phyloP scores from a whole-genome alignment of 2,329 filamentous ascomycete species.

The Metarhizium guizhouense region DNA sequence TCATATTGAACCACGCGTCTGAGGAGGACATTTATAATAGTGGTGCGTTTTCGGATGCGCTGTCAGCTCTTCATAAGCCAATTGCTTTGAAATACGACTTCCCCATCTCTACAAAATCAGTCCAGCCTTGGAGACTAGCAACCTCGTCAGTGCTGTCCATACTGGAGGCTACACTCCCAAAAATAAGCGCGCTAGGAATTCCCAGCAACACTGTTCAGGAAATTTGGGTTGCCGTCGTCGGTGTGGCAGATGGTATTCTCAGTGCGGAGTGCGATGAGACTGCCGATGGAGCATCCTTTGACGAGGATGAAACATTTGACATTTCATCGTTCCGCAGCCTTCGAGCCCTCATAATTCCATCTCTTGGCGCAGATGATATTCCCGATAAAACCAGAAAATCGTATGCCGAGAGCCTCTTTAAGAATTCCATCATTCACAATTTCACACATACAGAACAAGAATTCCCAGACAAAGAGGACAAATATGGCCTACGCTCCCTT shows the following conservation, averaged over 20 bases:
- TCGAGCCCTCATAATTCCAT: slow-evolving; percentile 62
- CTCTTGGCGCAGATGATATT: slow-evolving; percentile 57
- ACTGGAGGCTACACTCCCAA: slow-evolving; percentile 55
- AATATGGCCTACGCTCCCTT: slow-evolving; percentile 47
- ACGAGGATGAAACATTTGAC: slow-evolving; percentile 72
- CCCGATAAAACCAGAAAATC: slow-evolving; percentile 56
- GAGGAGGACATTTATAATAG: slow-evolving; percentile 62
- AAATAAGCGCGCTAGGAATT: slow-evolving; percentile 41
- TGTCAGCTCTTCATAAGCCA: slow-evolving; percentile 60
- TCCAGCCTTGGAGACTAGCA: slow-evolving; percentile 70
- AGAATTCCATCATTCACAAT: slow-evolving; percentile 70
- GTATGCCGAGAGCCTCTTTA: slow-evolving; percentile 71
- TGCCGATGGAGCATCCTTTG: slow-evolving; percentile 37
- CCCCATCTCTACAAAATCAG: slow-evolving; percentile 58
- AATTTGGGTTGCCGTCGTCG: slow-evolving; percentile 64
- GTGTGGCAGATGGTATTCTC: slow-evolving; percentile 60
- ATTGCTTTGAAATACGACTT: slow-evolving; percentile 77
- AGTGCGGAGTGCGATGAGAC: slow-evolving; percentile 49
- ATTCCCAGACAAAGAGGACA: slow-evolving; percentile 37
- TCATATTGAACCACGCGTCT: slow-evolving; percentile 49
- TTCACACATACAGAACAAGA: slow-evolving; percentile 45
- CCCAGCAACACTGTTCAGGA: slow-evolving; percentile 36
- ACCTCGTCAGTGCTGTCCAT: slow-evolving; percentile 63
- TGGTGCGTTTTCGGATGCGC: slow-evolving; percentile 53
- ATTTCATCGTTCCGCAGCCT: slow-evolving; percentile 63